phyloP scores from a whole-genome alignment of 768 basidiomycete genomes.

The Psilocybe cyanescens region DNA sequence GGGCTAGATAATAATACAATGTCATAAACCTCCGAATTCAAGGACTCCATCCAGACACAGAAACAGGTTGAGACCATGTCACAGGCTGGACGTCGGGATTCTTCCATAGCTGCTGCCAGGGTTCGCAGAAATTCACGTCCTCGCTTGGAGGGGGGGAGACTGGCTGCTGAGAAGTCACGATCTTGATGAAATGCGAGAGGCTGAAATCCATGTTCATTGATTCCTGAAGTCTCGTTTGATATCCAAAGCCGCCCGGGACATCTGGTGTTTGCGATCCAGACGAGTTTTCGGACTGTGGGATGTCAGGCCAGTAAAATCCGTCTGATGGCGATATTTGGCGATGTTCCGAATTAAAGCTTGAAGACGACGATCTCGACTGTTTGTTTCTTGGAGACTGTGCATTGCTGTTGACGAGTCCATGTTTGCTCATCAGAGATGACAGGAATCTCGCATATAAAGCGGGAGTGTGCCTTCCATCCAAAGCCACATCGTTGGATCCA shows the following conservation, averaged over 20 bases:
- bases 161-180: constrained; percentile 28
- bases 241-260: constrained; percentile 8
- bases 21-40: not conserved
- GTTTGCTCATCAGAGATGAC: constrained; percentile 46
- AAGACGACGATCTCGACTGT: constrained; percentile 3
- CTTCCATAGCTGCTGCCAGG: constrained; percentile 17
- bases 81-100: not conserved
- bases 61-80: constrained; percentile 1
- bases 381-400: constrained; percentile 3
- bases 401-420: constrained; percentile 21
- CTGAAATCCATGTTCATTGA: constrained; percentile 52
- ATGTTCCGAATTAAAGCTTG: constrained; percentile 1
- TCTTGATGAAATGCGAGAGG: constrained; percentile 46
- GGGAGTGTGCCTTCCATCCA: constrained; percentile 61
- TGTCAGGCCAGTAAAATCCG: constrained; percentile 49
- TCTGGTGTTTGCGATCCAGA: constrained; percentile 7
- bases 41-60: constrained; percentile 4
- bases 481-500: constrained; percentile 50
- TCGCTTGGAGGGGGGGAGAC: constrained; percentile 18
- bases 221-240: constrained; percentile 14
- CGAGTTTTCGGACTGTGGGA: constrained; percentile 20
- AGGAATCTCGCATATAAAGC: constrained; percentile 62
- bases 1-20: not conserved
- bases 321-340: constrained; percentile 30
- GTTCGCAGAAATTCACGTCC: constrained; percentile 7